These are phyloP conservation scores for Calvatia gigantea DNA, from an alignment of 768 basidiomycete genomes.

Conservation along the genomic window DNA sequence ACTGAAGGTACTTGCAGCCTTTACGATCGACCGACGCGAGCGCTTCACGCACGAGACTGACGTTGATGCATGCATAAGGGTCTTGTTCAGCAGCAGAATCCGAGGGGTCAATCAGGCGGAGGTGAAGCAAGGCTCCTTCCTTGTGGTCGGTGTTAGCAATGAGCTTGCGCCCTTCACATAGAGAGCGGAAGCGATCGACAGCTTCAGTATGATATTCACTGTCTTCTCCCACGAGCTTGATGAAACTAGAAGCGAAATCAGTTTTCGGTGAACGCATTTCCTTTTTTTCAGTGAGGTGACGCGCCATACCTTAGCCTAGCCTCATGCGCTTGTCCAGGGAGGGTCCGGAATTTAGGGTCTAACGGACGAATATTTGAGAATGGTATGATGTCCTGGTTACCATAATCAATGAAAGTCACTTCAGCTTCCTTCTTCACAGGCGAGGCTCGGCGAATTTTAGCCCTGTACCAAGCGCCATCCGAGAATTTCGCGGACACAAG, in stretches of 20 bases:
- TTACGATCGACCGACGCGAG: slow-evolving; percentile 78
- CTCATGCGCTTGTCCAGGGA: slow-evolving; percentile 93
- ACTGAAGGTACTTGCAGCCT: slow-evolving; percentile 64
- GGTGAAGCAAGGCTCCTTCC: slow-evolving; percentile 75
- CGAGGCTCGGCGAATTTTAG: slow-evolving; percentile 83
- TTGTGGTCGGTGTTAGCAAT: slow-evolving; percentile 91
- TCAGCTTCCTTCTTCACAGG: slow-evolving; percentile 91
- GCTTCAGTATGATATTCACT: slow-evolving; percentile 90
- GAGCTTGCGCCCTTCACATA: slow-evolving; percentile 93
- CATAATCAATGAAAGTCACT: slow-evolving; percentile 93
- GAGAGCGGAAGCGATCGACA: slow-evolving; percentile 75
- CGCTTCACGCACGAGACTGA: slow-evolving; percentile 86
- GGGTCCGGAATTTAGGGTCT: slow-evolving; percentile 83
- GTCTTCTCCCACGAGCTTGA: slow-evolving; percentile 74
- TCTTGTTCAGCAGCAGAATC: slow-evolving; percentile 68
- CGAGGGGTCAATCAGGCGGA: slow-evolving; percentile 88
- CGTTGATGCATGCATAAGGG: slow-evolving; percentile 80
- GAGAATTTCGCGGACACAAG: slow-evolving; percentile 94
- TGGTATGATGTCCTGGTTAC: slow-evolving; percentile 86
- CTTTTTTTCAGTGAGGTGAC: background rate
- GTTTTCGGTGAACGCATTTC: background rate
- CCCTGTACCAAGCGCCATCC: slow-evolving; percentile 94
- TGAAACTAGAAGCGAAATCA: slow-evolving; percentile 52
- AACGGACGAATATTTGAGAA: slow-evolving; percentile 87
- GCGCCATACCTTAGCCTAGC: slow-evolving; percentile 74